These are phyloP conservation scores for Emergomyces pasteurianus DNA, from an alignment of 2,329 filamentous ascomycete species.

Conservation along the genomic window DNA sequence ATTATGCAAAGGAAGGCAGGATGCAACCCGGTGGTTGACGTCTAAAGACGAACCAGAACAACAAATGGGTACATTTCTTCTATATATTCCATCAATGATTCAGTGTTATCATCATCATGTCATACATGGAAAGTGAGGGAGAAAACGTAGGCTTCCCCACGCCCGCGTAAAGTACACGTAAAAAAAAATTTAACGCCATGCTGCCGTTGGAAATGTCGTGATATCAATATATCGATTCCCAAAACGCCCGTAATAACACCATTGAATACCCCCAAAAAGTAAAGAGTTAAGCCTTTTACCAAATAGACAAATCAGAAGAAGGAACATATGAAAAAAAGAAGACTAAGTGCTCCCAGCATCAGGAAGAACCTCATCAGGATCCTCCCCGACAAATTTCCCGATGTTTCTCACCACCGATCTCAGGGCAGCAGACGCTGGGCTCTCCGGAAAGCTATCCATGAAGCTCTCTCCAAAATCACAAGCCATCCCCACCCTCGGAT, in stretches of 20 bases:
- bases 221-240: not conserved
- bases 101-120: not conserved
- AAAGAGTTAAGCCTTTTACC: not conserved
- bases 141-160: too few relatives aligned
- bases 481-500: slow-evolving; percentile 88
- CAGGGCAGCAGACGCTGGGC: slow-evolving; percentile 75
- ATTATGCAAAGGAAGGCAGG: too few relatives aligned
- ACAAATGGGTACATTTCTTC: too few relatives aligned
- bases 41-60: too few relatives aligned
- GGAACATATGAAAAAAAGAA: not conserved
- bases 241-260: not conserved
- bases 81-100: not conserved
- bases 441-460: slow-evolving; percentile 86
- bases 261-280: not conserved
- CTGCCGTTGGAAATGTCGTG: not conserved
- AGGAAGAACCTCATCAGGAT: slow-evolving; percentile 36
- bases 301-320: not conserved
- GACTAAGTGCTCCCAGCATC: not conserved
- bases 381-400: slow-evolving; percentile 51
- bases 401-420: slow-evolving; percentile 67
- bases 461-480: slow-evolving; percentile 98
- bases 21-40: too few relatives aligned
- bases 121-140: not conserved
- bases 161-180: not conserved
- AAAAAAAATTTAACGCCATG: not conserved